Conservation (phyloP, 352 stramenopile species). For the Globisporangium apiculatum region DNA sequence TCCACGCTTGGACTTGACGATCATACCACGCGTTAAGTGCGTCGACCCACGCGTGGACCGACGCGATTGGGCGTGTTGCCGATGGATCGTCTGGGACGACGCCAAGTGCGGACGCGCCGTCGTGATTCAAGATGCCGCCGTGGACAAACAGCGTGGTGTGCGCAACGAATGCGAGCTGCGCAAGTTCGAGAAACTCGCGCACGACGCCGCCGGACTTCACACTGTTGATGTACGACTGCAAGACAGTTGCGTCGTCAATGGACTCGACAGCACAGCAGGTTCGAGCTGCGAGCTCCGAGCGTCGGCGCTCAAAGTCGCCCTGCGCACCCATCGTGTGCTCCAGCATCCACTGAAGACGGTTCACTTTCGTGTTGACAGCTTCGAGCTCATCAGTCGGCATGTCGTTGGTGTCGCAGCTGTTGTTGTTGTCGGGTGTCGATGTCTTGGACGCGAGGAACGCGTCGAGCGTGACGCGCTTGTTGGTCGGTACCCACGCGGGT, state of each 20-base stretch:
- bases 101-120: conserved; percentile 49
- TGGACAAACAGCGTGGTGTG: conserved; percentile 92
- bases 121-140: conserved; percentile 71
- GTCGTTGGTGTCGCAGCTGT: neutral
- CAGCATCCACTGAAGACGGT: conserved; percentile 88
- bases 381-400: conserved; percentile 9
- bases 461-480: conserved; percentile 46
- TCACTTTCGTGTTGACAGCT: conserved; percentile 65
- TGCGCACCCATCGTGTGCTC: conserved; percentile 88
- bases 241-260: conserved; percentile 70
- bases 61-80: conserved; percentile 7
- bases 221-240: conserved; percentile 72
- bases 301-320: conserved; percentile 85
- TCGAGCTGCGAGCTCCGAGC: conserved; percentile 57
- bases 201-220: conserved; percentile 70
- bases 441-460: conserved; percentile 34
- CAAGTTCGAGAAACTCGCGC: conserved; percentile 78
- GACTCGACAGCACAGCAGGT: conserved; percentile 3
- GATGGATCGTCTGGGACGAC: conserved; percentile 48
- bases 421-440: neutral
- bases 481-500: conserved; percentile 51
- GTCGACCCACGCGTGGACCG: conserved; percentile 39
- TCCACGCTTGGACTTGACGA: conserved; percentile 68
- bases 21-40: conserved; percentile 84
- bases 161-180: conserved; percentile 68